phyloP scores from a whole-genome alignment of 345 rosid genomes.

The Eucalyptus rudis region DNA sequence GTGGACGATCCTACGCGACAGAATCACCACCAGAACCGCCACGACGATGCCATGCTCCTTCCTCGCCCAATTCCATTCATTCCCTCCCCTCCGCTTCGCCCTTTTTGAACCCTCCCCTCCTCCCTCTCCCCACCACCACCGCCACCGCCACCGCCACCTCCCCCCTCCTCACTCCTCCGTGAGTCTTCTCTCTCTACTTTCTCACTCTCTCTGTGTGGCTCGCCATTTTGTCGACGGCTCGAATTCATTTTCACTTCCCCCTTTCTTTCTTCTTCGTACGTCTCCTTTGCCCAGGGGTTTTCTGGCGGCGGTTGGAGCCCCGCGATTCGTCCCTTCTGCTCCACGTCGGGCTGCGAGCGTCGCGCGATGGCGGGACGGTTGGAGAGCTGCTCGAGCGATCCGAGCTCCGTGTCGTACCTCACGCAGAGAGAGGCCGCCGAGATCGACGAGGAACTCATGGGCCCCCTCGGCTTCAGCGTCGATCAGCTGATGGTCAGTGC shows the following conservation, averaged over 20 bases:
- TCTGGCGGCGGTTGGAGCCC: not conserved
- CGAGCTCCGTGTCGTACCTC: constrained; percentile 35
- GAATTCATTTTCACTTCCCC: not conserved
- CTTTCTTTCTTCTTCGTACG: not conserved
- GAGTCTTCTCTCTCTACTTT: not conserved
- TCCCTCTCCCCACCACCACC: not conserved
- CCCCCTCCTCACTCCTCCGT: too few species aligned
- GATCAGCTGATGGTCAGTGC: constrained; percentile 79
- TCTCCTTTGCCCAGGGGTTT: not conserved
- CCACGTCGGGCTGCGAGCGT: constrained; percentile 1
- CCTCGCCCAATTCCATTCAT: constrained; percentile 10
- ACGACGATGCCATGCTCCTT: constrained; percentile 39
- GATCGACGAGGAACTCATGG: constrained; percentile 89
- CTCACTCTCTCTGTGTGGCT: too few species aligned
- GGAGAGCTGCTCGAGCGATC: not conserved
- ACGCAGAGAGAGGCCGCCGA: constrained; percentile 74
- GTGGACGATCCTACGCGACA: constrained; percentile 8
- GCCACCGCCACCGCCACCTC: not conserved
- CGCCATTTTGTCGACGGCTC: not conserved
- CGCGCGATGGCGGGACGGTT: constrained; percentile 16
- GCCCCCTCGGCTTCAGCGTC: constrained; percentile 82
- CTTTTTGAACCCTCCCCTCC: not conserved
- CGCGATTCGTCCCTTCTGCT: constrained; percentile 16
- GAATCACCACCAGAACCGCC: not conserved
- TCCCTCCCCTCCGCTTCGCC: constrained; percentile 3